Percentiles rank a stretch among this genome's conserved stretches.
Conservation (phyloP, 306 rosid species). For the Trifolium fragiferum region DNA sequence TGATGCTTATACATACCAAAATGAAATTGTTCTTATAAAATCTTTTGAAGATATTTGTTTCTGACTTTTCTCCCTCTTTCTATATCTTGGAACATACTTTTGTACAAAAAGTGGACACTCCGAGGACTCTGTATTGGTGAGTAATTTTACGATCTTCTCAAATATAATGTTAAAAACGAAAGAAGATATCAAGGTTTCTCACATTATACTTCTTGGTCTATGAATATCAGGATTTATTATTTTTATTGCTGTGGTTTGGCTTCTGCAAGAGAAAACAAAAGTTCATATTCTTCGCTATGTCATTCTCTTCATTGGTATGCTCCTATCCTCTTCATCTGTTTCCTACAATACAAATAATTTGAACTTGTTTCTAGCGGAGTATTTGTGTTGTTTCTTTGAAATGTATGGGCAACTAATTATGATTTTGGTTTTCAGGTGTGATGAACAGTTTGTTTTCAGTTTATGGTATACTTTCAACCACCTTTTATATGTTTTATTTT, state of each 20-base stretch:
- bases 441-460: slow-evolving; percentile 99
- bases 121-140: slow-evolving; percentile 93
- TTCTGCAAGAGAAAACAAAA: slow-evolving; percentile 89
- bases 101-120: slow-evolving; percentile 82
- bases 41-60: slow-evolving; percentile 13
- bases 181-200: slow-evolving; percentile 35
- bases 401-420: slow-evolving; percentile 38
- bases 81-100: slow-evolving; percentile 22
- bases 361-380: slow-evolving; percentile 28
- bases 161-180: slow-evolving; percentile 3
- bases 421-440: slow-evolving; percentile 75
- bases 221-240: slow-evolving; percentile 77
- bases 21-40: slow-evolving; percentile 1
- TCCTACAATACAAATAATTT: slow-evolving; percentile 28
- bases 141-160: slow-evolving; percentile 42
- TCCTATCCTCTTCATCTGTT: slow-evolving; percentile 38
- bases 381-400: slow-evolving; percentile 24
- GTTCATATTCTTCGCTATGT: slow-evolving; percentile 82
- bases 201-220: slow-evolving; percentile 34
- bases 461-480: slow-evolving; percentile 64
- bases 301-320: slow-evolving; percentile 85
- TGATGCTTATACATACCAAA: slow-evolving; percentile 40
- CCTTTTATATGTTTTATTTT: slow-evolving; percentile 33
- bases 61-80: slow-evolving; percentile 42
- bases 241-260: slow-evolving; percentile 80